A percentile compares a stretch with the other conserved stretches of the same genome.
These are phyloP conservation scores for Lepiota venenata DNA, from an alignment of 768 basidiomycete species.

Conservation along the genomic window DNA sequence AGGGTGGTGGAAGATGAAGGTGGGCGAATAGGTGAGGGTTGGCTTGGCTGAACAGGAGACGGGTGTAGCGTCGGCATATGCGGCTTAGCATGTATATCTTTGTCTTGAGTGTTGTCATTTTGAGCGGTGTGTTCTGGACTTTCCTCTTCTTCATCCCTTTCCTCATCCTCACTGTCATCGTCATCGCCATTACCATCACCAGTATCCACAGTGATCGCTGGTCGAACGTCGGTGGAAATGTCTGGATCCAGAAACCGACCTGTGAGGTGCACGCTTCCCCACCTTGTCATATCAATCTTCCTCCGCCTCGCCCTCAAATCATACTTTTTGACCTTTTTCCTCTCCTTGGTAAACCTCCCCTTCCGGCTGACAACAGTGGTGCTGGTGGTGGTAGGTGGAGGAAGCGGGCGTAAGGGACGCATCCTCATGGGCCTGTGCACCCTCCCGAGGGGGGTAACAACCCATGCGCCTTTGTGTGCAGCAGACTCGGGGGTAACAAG, in stretches of 20 bases:
- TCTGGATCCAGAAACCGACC: conserved; percentile 61
- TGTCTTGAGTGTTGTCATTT: not conserved
- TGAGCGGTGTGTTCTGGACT: not conserved
- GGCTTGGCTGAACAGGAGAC: not conserved
- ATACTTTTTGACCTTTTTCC: conserved; percentile 45
- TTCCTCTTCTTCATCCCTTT: too few species aligned
- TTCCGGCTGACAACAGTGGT: conserved; percentile 14
- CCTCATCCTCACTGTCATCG: conserved; percentile 13
- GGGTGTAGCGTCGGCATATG: not conserved
- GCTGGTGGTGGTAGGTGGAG: conserved; percentile 11
- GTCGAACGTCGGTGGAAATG: conserved; percentile 19
- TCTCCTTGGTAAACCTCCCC: conserved; percentile 33
- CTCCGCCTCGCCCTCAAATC: conserved; percentile 55
- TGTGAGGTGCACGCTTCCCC: conserved; percentile 66
- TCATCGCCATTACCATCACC: conserved; percentile 3
- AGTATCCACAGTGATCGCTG: conserved; percentile 8
- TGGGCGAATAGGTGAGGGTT: not conserved
- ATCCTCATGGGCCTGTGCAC: conserved; percentile 66
- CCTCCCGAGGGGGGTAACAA: conserved; percentile 61
- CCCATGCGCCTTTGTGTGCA: conserved; percentile 57
- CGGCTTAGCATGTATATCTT: not conserved
- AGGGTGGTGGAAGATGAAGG: conserved; percentile 2
- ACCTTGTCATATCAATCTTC: conserved; percentile 72
- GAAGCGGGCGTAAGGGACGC: conserved; percentile 59
- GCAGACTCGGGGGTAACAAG: conserved; percentile 59